Evolutionary conservation across 2,329 filamentous ascomycete species (phyloP).

Genomic region (Exophiala aquamarina): DNA sequence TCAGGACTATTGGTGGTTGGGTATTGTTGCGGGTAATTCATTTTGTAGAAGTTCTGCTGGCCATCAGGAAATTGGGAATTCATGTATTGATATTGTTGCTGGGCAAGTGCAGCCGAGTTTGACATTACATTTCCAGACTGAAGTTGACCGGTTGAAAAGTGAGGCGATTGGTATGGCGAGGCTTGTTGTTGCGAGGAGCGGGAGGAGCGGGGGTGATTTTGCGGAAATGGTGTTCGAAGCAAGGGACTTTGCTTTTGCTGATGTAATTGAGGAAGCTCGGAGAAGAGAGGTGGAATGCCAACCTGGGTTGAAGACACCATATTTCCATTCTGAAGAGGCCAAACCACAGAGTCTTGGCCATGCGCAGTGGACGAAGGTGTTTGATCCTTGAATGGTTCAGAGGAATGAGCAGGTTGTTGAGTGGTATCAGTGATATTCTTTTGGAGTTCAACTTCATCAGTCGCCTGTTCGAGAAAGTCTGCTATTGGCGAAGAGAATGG

Average conservation of each 20-base stretch:
- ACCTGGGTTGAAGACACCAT: too few species aligned
- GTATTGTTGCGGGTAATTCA: slow-evolving; percentile 4
- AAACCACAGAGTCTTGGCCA: slow-evolving; percentile 7
- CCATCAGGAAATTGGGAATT: not conserved
- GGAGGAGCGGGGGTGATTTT: too few species aligned
- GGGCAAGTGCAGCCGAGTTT: not conserved
- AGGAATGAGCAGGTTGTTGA: not conserved
- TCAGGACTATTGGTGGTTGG: not conserved
- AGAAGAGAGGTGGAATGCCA: too few species aligned
- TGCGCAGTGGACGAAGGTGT: slow-evolving; percentile 12
- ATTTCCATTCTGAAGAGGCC: too few species aligned
- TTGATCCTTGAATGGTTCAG: slow-evolving; percentile 2
- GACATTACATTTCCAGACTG: not conserved
- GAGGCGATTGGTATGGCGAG: too few species aligned
- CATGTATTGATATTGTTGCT: slow-evolving; percentile 3
- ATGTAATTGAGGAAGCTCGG: too few species aligned
- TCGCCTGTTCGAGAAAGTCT: slow-evolving; percentile 17
- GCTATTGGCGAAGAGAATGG: slow-evolving; percentile 18
- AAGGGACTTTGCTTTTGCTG: too few species aligned
- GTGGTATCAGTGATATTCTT: slow-evolving; percentile 5
- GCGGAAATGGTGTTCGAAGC: too few species aligned
- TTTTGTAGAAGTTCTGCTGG: not conserved
- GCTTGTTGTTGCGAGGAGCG: too few species aligned
- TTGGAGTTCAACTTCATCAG: slow-evolving; percentile 12
- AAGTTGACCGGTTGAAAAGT: not conserved